Percentiles rank a stretch among this genome's conserved stretches.
These are phyloP conservation scores for Colletotrichum australisinense DNA, from an alignment of 2,329 filamentous ascomycete species.

Conservation along the genomic window DNA sequence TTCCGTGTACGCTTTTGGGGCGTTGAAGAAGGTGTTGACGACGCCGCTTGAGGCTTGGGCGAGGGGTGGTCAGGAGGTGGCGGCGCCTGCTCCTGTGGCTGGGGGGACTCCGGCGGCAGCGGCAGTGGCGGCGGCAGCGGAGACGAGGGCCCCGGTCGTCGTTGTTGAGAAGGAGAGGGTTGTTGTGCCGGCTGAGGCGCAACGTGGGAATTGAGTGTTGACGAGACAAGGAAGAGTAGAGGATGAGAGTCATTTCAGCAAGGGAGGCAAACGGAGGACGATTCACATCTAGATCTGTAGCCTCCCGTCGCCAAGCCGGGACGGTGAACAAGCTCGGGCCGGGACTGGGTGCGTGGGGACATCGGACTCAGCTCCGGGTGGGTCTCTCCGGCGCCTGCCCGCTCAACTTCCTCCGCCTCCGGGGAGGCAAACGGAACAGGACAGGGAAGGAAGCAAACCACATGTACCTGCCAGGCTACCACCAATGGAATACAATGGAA, in stretches of 20 bases:
- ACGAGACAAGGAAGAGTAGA: too few species aligned
- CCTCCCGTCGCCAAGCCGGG: conserved; percentile 4
- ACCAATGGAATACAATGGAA: not conserved
- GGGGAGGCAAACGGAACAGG: conserved; percentile 16
- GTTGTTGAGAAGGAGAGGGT: conserved; percentile 5
- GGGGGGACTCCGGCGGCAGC: not conserved
- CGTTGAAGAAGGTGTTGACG: conserved; percentile 21
- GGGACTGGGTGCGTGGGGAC: not conserved
- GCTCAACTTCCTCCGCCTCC: not conserved
- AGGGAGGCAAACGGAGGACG: not conserved
- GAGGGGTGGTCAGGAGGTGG: not conserved
- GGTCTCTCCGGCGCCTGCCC: conserved; percentile 12
- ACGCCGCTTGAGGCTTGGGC: conserved; percentile 24
- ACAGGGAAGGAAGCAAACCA: conserved; percentile 19
- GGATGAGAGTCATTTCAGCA: too few species aligned
- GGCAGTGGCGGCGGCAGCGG: not conserved
- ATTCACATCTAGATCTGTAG: not conserved
- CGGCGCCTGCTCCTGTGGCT: not conserved
- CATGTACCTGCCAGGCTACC: not conserved
- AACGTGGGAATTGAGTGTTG: not conserved
- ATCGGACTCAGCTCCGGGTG: not conserved
- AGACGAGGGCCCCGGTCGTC: not conserved
- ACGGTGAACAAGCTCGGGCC: not conserved
- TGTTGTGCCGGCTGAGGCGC: not conserved
- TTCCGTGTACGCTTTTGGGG: conserved; percentile 10